Base-by-base conservation (phyloP, 768 basidiomycete genomes). In the Phallus indusiatus region DNA sequence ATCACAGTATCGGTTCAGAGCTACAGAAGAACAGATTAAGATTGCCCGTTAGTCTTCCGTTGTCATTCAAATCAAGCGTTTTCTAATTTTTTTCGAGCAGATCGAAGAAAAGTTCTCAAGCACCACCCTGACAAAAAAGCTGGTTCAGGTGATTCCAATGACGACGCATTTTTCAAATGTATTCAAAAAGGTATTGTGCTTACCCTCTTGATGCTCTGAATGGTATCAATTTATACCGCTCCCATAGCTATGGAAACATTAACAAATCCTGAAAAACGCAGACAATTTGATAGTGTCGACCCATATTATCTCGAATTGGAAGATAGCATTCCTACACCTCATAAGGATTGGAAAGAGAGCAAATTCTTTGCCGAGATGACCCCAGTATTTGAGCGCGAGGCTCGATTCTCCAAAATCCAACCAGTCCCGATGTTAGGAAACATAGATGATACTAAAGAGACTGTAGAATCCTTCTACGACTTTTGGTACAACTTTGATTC, bases 401-500 rank as follows among this genome's bases (percentile, higher is more conserved):
- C 88, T n/a, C 83, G 94, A 36, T 99, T 99, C 81, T 94, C 92
- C 64, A 85, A 84, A 65, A 75, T 69, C 56, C 81, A 88, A 69
- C 93, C 94, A 12, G 91, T 93, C 7, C 94, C 92, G 6, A 71
- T 77, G 60, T 81, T 99, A 24, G 95, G 94, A 10, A 72, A 72
- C 28, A 72, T 79, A 61, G 79, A 88, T 49, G 82, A 86, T 20
- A 70, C 84, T 59, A 95, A 96, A 73, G 80, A 81, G 64, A 81
- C 82, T 58, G 94, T 97, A 56, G 90, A 95, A 70, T 79, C 74
- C 6, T 97, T 99, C 79, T 99, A 99, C 77, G 89, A 97, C 72
- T 96, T 95, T 73, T 99, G 94, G 93, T 98, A 99, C 80, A 95
- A 94, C 80, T 95, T 99, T 73, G 95, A 97, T 72, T 90, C 88